These are phyloP conservation scores for Aspergillus asperescens DNA, from an alignment of 495 filamentous ascomycete species.

Conservation along the genomic window DNA sequence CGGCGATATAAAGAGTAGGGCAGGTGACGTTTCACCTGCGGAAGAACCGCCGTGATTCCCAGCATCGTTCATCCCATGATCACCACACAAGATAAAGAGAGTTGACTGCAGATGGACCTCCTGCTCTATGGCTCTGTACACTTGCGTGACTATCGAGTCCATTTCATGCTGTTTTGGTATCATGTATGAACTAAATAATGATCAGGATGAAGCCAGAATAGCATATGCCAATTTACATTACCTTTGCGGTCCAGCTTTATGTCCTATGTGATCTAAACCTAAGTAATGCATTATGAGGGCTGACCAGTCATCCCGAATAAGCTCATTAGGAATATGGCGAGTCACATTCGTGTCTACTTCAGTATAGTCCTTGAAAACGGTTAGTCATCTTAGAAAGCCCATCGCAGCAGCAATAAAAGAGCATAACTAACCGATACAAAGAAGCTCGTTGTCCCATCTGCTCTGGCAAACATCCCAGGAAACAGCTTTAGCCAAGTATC, in stretches of 20 bases:
- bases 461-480: constrained; percentile 74
- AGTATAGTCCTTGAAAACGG: constrained; percentile 73
- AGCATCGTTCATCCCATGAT: constrained; percentile 99
- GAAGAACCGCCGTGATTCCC: constrained; percentile 95
- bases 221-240: constrained; percentile 21
- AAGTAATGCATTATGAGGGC: constrained; percentile 92
- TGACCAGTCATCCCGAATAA: constrained; percentile 78
- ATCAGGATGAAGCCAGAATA: constrained; percentile 11
- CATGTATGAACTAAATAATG: constrained; percentile 68
- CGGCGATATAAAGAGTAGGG: constrained; percentile 86
- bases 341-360: constrained; percentile 99
- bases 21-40: constrained; percentile 87
- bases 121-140: constrained; percentile 70
- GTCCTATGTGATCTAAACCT: constrained; percentile 94
- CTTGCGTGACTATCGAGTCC: constrained; percentile 71
- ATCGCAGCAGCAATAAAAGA: background rate
- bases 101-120: constrained; percentile 67
- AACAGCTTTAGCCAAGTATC: constrained; percentile 99
- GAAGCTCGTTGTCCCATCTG: constrained; percentile 93
- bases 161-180: constrained; percentile 89
- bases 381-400: constrained; percentile 16
- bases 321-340: constrained; percentile 73
- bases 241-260: constrained; percentile 90
- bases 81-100: constrained; percentile 80
- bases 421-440: constrained; percentile 81